Evolutionary conservation across 78 protist genomes (phyloP), one percentile per base, ranked within the genome.

Genomic region (Trichosphaerium sp.): DNA sequence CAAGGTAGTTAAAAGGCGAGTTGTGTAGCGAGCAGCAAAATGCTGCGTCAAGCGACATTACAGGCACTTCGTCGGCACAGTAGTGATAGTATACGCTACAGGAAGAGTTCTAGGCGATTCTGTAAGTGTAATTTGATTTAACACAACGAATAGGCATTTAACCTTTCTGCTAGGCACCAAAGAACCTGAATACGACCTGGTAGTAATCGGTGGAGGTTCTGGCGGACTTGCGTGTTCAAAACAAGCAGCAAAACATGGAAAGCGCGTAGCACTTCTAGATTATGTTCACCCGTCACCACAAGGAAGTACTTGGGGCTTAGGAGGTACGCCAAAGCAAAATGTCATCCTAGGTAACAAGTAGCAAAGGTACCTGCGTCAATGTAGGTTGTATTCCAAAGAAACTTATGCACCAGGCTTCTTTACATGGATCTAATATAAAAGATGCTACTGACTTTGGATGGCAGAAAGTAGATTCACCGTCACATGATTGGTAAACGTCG

Each of bases 331-430:
- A 54, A 64, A 64, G 51, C 21, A 28, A 21, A 21, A 21, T 21
- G 21, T 21, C 51, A 47, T 65, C 65, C 29, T 78, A 78, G 85
- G 89, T 66, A 0, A 47, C 83, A n/a, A 83, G 89, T 1, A n/a
- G n/a, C n/a, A n/a, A n/a, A n/a, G 92, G 92, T 18, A 89, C 94
- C 0, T 89, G 94, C 47, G 94, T 89, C n/a, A 86, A 89, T 55
- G 97, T 92, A 2, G 93, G 97, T 4, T 92, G 96, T 78, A 82
- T 92, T 5, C 96, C 96, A 14, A 92, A 92, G 74, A 87, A 86
- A 57, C 72, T 90, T 41, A 83, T 84, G 90, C 95, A 92, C 81
- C 15, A 21, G 25, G 88, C 92, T 0, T 80, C 82, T 4, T 42
- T 73, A 4, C 56, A 51, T 26, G 62, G 83, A 25, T 72, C 63